Evolutionary conservation across 2,329 filamentous ascomycete species (phyloP), one percentile per base, ranked within the genome.

Genomic region (Beauveria caledonica): DNA sequence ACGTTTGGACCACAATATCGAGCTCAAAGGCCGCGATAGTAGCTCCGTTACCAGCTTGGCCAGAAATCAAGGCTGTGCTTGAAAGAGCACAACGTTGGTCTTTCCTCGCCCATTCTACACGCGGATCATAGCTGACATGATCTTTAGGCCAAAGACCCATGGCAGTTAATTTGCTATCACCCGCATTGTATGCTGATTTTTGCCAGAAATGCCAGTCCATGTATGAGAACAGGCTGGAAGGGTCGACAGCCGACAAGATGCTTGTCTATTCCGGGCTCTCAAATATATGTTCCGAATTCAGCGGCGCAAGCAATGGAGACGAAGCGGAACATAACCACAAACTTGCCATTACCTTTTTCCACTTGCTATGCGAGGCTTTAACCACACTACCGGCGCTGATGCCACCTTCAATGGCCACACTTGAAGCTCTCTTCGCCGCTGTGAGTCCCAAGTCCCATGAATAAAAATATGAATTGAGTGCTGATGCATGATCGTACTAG

Each of bases 181-280:
- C 36, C 33, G 40, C 27, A 23, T 23, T 49, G 21, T 40, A 29
- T 23, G 39, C 39, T 11, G 54, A 58, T 17, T 49, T 58, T 21
- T 58, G 40, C 19, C 54, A 42, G 13, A 58, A 58, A 40, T 58
- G 54, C 29, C 54, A 27, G 15, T 36, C 21, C 54, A 58, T 58
- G 54, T 58, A 58, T 42, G 54, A 48, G 36, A 25, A 58, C n/a
- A 21, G 54, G 11, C n/a, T 25, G 21, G 54, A 58, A 27, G 40
- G 21, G 15, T 58, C 54, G 42, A 25, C 40, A n/a, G 42, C 54
- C n/a, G 54, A 58, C 54, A 58, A 58, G 54, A 39, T 58, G n/a
- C 40, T 58, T 21, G 54, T 58, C 27, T 58, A 58, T 36, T 49
- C 54, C 8, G 25, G 27, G 40, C 29, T 58, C n/a, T 58, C 54